phyloP scores from a whole-genome alignment of 345 rosid genomes.

The Populus nigra region DNA sequence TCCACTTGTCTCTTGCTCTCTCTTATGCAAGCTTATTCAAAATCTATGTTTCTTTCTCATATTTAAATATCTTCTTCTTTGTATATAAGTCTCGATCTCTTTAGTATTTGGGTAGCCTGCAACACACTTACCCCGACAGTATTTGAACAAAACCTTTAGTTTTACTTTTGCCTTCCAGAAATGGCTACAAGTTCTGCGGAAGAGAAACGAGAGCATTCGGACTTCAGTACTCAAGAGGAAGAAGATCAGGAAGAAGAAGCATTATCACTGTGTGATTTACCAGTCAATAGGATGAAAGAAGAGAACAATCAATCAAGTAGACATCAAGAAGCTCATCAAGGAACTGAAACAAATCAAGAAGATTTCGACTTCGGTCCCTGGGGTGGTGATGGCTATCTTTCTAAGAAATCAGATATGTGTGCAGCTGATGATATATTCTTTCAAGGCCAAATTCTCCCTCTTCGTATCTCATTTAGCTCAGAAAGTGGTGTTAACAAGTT shows the following conservation, averaged over 20 bases:
- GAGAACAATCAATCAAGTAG: constrained; percentile 16
- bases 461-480: constrained; percentile 58
- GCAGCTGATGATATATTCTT: constrained; percentile 75
- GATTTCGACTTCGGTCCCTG: constrained; percentile 57
- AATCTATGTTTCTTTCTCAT: neutral
- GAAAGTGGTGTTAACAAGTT: constrained; percentile 28
- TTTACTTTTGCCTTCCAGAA: neutral
- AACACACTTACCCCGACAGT: neutral
- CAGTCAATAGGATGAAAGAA: constrained; percentile 33
- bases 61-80: constrained; percentile 23
- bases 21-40: neutral
- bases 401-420: constrained; percentile 55
- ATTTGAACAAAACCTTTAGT: neutral
- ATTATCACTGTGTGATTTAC: constrained; percentile 65
- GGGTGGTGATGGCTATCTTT: constrained; percentile 29
- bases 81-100: constrained; percentile 1
- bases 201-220: constrained; percentile 17
- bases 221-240: neutral
- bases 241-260: constrained; percentile 52
- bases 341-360: constrained; percentile 29
- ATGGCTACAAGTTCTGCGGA: constrained; percentile 7
- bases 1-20: constrained; percentile 26
- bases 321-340: constrained; percentile 15
- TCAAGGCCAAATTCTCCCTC: constrained; percentile 65
- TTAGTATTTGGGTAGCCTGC: neutral